These are phyloP conservation scores for Candida stauntonica DNA, from an alignment of 805 yeast species.

Conservation along the genomic window DNA sequence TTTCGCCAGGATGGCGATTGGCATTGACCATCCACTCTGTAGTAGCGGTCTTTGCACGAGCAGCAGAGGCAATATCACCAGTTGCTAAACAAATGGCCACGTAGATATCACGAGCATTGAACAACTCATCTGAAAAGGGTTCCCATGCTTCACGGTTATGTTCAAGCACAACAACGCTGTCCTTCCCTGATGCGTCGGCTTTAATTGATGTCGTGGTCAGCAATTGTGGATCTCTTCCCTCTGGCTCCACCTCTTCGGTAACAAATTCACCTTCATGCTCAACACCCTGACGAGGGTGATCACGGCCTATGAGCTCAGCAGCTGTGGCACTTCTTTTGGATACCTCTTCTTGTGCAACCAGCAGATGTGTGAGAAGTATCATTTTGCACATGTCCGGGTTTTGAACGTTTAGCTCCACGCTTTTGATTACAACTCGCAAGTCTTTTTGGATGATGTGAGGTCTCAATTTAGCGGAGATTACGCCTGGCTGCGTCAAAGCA, in stretches of 20 bases:
- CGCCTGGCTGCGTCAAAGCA: conserved; percentile 41
- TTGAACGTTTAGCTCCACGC: conserved; percentile 49
- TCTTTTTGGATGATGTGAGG: conserved; percentile 67
- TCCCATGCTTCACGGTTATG: conserved; percentile 56
- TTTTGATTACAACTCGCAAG: conserved; percentile 61
- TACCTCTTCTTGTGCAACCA: conserved; percentile 64
- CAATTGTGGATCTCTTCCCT: conserved; percentile 5
- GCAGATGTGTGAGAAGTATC: conserved; percentile 55
- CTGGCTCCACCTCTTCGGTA: conserved; percentile 1
- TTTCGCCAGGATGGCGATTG: conserved; percentile 59
- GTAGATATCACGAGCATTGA: conserved; percentile 71
- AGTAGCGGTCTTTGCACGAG: conserved; percentile 56
- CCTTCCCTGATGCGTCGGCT: conserved; percentile 1
- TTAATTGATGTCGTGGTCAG: conserved; percentile 3
- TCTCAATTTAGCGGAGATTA: conserved; percentile 32
- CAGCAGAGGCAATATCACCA: conserved; percentile 62
- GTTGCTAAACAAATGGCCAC: conserved; percentile 65
- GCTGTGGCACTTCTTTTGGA: conserved; percentile 35
- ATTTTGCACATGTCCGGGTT: conserved; percentile 50
- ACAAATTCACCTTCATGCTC: not conserved
- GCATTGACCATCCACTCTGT: conserved; percentile 73
- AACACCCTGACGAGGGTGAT: conserved; percentile 14
- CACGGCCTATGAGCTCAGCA: conserved; percentile 30
- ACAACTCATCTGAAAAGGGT: conserved; percentile 72
- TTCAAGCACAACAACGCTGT: conserved; percentile 17